A percentile compares a stretch with the other conserved stretches of the same genome.
Conservation (phyloP, 345 rosid species). For the Eucalyptus regnans region DNA sequence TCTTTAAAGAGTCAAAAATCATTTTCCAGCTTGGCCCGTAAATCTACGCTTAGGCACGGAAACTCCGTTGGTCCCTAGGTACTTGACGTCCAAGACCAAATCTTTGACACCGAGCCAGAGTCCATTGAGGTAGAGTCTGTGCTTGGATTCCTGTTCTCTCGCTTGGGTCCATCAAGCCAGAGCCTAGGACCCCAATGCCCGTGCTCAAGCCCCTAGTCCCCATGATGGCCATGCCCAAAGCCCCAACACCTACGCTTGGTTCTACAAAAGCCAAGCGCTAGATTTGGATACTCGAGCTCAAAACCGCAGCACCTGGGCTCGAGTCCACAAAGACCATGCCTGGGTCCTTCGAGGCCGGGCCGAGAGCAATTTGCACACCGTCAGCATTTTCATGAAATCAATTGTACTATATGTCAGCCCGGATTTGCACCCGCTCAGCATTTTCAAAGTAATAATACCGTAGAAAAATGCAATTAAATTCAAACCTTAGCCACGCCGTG, state of each 20-base stretch:
- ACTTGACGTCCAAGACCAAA: accelerated
- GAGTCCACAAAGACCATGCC: accelerated
- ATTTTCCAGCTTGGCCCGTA: accelerated
- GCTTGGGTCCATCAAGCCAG: accelerated
- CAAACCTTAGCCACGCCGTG: too few species aligned
- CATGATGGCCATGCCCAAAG: too few species aligned
- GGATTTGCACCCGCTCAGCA: too few species aligned
- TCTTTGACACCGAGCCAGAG: accelerated
- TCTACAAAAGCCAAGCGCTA: accelerated
- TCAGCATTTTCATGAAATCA: too few species aligned
- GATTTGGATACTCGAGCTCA: too few species aligned
- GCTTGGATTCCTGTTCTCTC: accelerated
- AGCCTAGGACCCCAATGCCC: accelerated
- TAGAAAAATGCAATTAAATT: too few species aligned
- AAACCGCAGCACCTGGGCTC: accelerated
- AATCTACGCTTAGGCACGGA: accelerated
- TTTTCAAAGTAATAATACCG: too few species aligned
- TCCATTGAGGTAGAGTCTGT: too few species aligned
- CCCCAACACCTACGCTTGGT: accelerated
- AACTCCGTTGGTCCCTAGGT: accelerated
- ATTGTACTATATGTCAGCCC: too few species aligned
- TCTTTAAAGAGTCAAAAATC: too few species aligned
- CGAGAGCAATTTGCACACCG: too few species aligned
- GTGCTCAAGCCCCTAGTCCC: accelerated
- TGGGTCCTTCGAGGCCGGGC: accelerated